Conservation (phyloP, 148 eudicot species). For the Bassia scoparia region DNA sequence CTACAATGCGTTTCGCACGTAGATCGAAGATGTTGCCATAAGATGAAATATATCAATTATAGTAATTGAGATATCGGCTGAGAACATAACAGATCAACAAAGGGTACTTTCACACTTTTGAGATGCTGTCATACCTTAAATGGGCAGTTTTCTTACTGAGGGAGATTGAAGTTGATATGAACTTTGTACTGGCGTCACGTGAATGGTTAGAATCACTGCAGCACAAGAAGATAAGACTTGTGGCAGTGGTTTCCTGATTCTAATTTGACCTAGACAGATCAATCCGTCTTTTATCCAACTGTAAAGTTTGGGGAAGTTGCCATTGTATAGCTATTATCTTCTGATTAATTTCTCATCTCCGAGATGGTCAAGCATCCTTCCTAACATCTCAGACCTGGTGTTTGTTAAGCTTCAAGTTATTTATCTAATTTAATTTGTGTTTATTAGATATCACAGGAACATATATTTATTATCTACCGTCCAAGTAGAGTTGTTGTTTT, state of each 20-base stretch:
- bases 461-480: no score
- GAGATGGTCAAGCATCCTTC: not conserved
- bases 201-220: conserved; percentile 24
- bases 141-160: not conserved
- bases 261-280: conserved; percentile 70
- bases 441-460: no score
- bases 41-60: conserved; percentile 11
- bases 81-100: conserved; percentile 18
- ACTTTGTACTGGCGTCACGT: conserved; percentile 67
- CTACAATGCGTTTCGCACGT: no score
- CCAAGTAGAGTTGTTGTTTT: no score
- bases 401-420: no score
- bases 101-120: not conserved
- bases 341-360: not conserved
- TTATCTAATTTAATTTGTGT: no score
- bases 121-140: conserved; percentile 4
- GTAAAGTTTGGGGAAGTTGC: conserved; percentile 18
- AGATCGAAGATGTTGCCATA: not conserved
- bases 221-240: conserved; percentile 50
- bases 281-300: conserved; percentile 49
- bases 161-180: conserved; percentile 69
- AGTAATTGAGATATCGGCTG: conserved; percentile 21
- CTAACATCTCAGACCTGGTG: not conserved
- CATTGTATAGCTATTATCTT: not conserved
- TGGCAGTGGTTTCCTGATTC: conserved; percentile 37